phyloP scores from a whole-genome alignment of 78 protist genomes.

The Speleostelium caveatum region DNA sequence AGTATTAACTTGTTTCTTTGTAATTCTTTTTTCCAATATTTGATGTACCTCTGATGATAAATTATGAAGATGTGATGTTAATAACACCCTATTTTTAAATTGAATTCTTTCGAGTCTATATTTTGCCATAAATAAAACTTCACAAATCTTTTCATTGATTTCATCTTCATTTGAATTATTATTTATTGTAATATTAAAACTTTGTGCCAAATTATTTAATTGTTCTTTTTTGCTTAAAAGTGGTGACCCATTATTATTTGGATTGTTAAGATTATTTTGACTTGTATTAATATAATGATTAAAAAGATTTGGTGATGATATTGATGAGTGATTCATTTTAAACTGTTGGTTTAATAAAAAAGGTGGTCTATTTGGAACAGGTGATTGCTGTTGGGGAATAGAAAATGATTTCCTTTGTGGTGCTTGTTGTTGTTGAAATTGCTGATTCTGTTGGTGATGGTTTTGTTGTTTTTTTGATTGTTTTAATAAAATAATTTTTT shows the following conservation, averaged over 20 bases:
- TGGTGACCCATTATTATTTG: slow-evolving; percentile 3
- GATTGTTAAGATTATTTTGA: not conserved
- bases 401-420: not conserved
- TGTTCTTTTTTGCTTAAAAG: slow-evolving; percentile 46
- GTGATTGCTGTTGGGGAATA: not conserved
- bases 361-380: not conserved
- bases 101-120: slow-evolving; percentile 73
- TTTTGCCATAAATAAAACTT: slow-evolving; percentile 53
- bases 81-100: slow-evolving; percentile 57
- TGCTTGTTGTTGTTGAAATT: slow-evolving; percentile 12
- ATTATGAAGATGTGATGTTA: slow-evolving; percentile 51
- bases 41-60: slow-evolving; percentile 59
- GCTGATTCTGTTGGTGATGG: not conserved
- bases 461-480: not conserved
- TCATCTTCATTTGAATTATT: slow-evolving; percentile 18
- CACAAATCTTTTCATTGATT: slow-evolving; percentile 47
- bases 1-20: slow-evolving; percentile 67
- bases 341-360: not conserved
- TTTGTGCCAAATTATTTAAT: slow-evolving; percentile 41
- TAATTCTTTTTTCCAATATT: slow-evolving; percentile 44
- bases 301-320: not conserved
- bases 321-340: not conserved
- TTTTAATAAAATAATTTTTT: slow-evolving; percentile 51
- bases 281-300: not conserved
- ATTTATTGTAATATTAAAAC: slow-evolving; percentile 28